Base-by-base conservation (phyloP, 768 basidiomycete genomes). In the Russula sp. region DNA sequence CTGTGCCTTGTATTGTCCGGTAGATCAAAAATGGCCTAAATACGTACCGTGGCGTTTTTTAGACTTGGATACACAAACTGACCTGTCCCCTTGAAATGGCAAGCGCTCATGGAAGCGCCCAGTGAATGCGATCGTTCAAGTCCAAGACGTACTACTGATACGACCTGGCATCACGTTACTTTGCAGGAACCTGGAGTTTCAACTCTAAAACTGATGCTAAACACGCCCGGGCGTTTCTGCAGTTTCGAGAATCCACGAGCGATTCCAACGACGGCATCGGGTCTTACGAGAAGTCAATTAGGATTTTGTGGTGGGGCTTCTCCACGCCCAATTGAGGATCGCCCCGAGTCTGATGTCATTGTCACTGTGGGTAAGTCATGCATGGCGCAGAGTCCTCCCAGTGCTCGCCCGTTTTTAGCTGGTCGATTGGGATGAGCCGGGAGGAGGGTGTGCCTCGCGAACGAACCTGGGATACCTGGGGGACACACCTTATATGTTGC, bases 221-320 rank as follows among this genome's bases (percentile, higher is more conserved):
- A 42, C 16, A 47, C 16, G 34, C 35, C 22, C n/a, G 18, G 57
- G 10, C 34, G 31, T 22, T 52, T 57, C 42, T 63, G 27, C 27
- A 27, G 27, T 32, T 64, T 63, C 52, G 57, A 64, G 39, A 64
- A 55, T 35, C 47, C n/a, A 34, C 32, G 20, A 39, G 53, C 18
- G 34, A 13, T n/a, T 14, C 42, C 20, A 47, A 39, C 39, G 39
- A 49, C 50, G 14, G 42, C 35, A 11, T 35, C 27, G 34, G 39
- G 50, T 40, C 37, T 31, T 27, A 14, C 34, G 37, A 49, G 37
- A 35, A 48, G 8, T 2, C 10, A n/a, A 39, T 40, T 40, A 59
- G 63, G 63, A 60, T 47, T 64, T 64, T 64, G 53, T 14, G 11
- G 63, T 64, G 63, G 58, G 58, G 63, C 63, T 27, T 18, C n/a